Conservation (phyloP, 768 basidiomycete genomes). For the Cytidiella melzeri region DNA sequence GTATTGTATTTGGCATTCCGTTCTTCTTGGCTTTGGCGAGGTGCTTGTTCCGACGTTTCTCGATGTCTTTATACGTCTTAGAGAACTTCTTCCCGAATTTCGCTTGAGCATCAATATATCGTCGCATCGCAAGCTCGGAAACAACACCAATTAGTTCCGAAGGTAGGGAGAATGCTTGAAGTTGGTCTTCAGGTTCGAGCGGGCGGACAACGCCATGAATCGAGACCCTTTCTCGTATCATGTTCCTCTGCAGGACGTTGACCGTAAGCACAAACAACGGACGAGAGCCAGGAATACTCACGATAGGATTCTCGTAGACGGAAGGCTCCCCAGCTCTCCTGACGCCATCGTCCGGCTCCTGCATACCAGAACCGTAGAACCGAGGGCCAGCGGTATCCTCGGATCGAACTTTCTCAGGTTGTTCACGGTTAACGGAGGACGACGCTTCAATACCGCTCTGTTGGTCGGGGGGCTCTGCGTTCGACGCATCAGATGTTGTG, state of each 20-base stretch:
- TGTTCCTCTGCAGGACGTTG: slow-evolving; percentile 37
- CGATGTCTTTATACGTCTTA: slow-evolving; percentile 48
- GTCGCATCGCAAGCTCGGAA: slow-evolving; percentile 65
- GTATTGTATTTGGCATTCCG: slow-evolving; percentile 44
- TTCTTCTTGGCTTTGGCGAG: slow-evolving; percentile 61
- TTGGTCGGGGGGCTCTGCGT: neutral
- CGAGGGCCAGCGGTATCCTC: slow-evolving; percentile 18
- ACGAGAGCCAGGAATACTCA: slow-evolving; percentile 23
- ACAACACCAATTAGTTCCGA: slow-evolving; percentile 63
- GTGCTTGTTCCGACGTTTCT: slow-evolving; percentile 61
- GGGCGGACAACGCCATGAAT: slow-evolving; percentile 77
- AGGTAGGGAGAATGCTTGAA: slow-evolving; percentile 62
- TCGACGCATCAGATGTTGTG: neutral
- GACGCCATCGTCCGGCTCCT: slow-evolving; percentile 10
- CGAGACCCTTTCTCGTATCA: slow-evolving; percentile 90
- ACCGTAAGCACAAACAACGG: slow-evolving; percentile 18
- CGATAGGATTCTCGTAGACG: slow-evolving; percentile 48
- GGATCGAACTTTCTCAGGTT: slow-evolving; percentile 11
- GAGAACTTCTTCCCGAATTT: slow-evolving; percentile 66
- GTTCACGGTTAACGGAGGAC: no score
- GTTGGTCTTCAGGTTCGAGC: slow-evolving; percentile 63
- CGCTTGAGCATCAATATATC: slow-evolving; percentile 63
- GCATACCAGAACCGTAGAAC: slow-evolving; percentile 15
- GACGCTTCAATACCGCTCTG: no score
- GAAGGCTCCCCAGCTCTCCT: slow-evolving; percentile 55